phyloP scores from a whole-genome alignment of 2,329 filamentous ascomycete genomes.

The Leptographium wingfieldii region DNA sequence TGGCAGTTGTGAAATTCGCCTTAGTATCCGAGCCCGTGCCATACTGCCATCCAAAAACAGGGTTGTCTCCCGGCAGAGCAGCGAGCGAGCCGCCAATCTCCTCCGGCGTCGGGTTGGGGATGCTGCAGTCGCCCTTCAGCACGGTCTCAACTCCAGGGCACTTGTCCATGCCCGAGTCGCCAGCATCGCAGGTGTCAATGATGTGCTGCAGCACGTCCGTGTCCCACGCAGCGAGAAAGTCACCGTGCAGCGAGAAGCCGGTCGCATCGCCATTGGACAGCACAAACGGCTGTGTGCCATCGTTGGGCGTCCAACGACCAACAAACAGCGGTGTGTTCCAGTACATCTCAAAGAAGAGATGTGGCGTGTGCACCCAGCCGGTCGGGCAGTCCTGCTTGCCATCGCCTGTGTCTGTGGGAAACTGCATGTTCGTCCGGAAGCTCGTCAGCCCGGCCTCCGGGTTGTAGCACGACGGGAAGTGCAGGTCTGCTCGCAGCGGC shows the following conservation, averaged over 20 bases:
- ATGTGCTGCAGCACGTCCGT: conserved; percentile 49
- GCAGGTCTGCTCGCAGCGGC: conserved; percentile 52
- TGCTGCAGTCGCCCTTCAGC: conserved; percentile 35
- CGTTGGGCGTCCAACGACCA: conserved; percentile 39
- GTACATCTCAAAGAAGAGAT: conserved; percentile 48
- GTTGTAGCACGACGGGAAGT: conserved; percentile 66
- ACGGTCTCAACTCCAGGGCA: conserved; percentile 46
- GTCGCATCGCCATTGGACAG: conserved; percentile 57
- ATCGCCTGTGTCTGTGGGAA: conserved; percentile 35
- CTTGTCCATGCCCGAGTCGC: conserved; percentile 45
- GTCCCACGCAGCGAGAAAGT: conserved; percentile 67
- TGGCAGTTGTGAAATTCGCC: not conserved
- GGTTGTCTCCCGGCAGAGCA: conserved; percentile 42
- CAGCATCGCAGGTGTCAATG: conserved; percentile 52
- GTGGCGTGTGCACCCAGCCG: conserved; percentile 41
- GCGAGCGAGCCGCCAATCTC: conserved; percentile 29
- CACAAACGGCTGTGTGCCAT: conserved; percentile 50
- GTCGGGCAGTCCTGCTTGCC: conserved; percentile 40
- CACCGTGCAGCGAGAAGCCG: conserved; percentile 57
- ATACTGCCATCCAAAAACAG: conserved; percentile 37
- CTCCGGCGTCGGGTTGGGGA: conserved; percentile 33
- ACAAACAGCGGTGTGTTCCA: conserved; percentile 43
- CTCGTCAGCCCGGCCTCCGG: conserved; percentile 45
- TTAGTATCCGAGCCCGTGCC: conserved; percentile 17
- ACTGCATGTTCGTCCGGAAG: conserved; percentile 54